Base-by-base conservation (phyloP, 352 stramenopile species). In the Phytophthora multivora region DNA sequence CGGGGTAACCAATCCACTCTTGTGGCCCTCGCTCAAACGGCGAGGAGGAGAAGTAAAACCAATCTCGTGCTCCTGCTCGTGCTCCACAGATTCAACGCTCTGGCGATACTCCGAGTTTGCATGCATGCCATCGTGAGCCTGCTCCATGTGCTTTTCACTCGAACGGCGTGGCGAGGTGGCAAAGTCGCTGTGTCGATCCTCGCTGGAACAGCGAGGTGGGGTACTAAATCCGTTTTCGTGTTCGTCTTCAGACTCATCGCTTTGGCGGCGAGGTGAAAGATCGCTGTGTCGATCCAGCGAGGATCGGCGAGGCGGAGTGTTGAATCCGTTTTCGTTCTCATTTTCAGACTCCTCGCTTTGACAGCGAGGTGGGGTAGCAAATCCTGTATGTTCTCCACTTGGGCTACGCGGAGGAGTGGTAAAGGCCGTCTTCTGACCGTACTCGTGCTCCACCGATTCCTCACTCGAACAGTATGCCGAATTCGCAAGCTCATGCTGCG, bases 71-170 rank as follows among this genome's bases (percentile, higher is more conserved):
- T 58, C 51, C 7, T 28, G 4, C 36, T 58, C 15, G 7, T 43
- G 15, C 19, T 61, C 18, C 19, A 40, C 35, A 25, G 38, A 57
- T 6, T 33, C 38, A 15, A 51, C 28, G 10, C 51, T 59, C 39
- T 7, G 25, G 16, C 26, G 25, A 16, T 25, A 42, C 21, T 28
- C 26, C 16, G 40, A 35, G 28, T 35, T 15, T 25, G 21, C 13
- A 50, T 43, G 5, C 15, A 28, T 36, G 19, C 15, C 5, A 7
- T 39, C 12, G 8, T 35, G 11, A 11, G 53, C 23, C 2, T 52
- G 42, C 33, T 70, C 36, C 12, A 55, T 15, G 19, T 47, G 64
- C 11, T 50, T 41, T 21, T 56, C 61, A 31, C 40, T 59, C 15
- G 30, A 38, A 38, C 53, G 61, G 31, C n/a, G 36, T 15, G 51